Percentiles rank a stretch among this genome's conserved stretches.
Conservation (phyloP, 768 basidiomycete species). For the Macrolepiota fuliginosa region DNA sequence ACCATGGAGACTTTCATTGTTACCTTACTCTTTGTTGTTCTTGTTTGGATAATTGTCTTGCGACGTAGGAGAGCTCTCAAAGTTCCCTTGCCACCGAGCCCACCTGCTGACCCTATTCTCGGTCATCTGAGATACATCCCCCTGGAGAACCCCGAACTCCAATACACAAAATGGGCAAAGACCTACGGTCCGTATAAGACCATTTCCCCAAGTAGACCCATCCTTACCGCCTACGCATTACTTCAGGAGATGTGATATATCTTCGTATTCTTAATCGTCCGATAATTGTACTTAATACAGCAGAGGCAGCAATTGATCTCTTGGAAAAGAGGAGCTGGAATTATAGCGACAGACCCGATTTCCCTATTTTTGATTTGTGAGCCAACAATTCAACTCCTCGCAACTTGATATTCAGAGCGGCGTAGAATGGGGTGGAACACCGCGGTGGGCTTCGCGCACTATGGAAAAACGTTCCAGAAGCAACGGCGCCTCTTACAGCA, state of each 20-base stretch:
- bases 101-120: neutral
- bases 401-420: neutral
- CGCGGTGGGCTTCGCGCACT: neutral
- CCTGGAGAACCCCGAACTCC: neutral
- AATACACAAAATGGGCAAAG: slow-evolving; percentile 4
- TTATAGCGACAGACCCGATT: slow-evolving; percentile 12
- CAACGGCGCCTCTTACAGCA: slow-evolving; percentile 8
- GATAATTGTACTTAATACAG: slow-evolving; percentile 14
- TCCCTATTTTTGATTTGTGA: neutral
- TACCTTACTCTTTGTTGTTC: neutral
- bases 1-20: neutral
- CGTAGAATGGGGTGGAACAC: slow-evolving; percentile 1
- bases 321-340: slow-evolving; percentile 18
- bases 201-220: neutral
- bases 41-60: neutral
- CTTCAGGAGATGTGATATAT: slow-evolving; percentile 4
- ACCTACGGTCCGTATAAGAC: neutral
- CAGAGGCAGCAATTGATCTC: slow-evolving; percentile 17
- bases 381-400: neutral
- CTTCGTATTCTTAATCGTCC: neutral
- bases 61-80: neutral
- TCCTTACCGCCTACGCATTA: too few species aligned
- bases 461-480: slow-evolving; percentile 7
- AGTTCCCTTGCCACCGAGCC: slow-evolving; percentile 2
- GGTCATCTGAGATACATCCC: slow-evolving; percentile 6